A percentile compares a stretch with the other conserved stretches of the same genome.
Conservation (phyloP, 768 basidiomycete species). For the Neoboletus subvelutipes region DNA sequence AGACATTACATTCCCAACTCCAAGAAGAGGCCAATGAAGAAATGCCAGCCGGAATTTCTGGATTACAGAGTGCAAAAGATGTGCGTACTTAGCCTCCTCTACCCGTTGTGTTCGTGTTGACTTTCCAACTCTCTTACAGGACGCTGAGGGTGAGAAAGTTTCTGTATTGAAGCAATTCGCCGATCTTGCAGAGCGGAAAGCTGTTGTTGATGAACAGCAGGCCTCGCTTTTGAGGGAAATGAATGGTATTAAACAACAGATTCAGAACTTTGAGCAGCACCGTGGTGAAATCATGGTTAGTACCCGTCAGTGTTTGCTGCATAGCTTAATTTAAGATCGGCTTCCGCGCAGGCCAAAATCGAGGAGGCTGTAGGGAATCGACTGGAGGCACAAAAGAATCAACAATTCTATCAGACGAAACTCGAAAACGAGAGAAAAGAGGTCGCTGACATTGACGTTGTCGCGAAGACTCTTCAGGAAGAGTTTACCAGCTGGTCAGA, state of each 20-base stretch:
- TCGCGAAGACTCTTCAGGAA: conserved; percentile 49
- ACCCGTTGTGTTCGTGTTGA: background rate
- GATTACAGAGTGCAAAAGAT: conserved; percentile 52
- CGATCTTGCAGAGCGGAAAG: conserved; percentile 45
- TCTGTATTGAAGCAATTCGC: conserved; percentile 48
- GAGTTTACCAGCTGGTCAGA: conserved; percentile 70
- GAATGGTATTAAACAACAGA: conserved; percentile 46
- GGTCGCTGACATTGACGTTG: conserved; percentile 45
- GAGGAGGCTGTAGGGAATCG: conserved; percentile 49
- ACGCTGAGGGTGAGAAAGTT: conserved; percentile 52
- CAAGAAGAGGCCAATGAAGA: conserved; percentile 69
- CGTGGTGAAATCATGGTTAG: conserved; percentile 47
- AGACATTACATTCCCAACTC: conserved; percentile 38
- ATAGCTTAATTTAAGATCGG: background rate
- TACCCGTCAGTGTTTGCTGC: background rate
- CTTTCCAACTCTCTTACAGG: conserved; percentile 38
- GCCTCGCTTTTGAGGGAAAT: conserved; percentile 41
- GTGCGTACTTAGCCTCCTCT: conserved; percentile 35
- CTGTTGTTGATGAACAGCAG: conserved; percentile 48
- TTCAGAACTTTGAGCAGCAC: conserved; percentile 50
- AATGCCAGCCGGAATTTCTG: conserved; percentile 60
- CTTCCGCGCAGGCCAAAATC: conserved; percentile 44
- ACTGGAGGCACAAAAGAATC: conserved; percentile 47
- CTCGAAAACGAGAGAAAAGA: conserved; percentile 47
- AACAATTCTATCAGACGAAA: conserved; percentile 52